phyloP scores from a whole-genome alignment of 78 protist genomes.

The Chrysochromulina parva region DNA sequence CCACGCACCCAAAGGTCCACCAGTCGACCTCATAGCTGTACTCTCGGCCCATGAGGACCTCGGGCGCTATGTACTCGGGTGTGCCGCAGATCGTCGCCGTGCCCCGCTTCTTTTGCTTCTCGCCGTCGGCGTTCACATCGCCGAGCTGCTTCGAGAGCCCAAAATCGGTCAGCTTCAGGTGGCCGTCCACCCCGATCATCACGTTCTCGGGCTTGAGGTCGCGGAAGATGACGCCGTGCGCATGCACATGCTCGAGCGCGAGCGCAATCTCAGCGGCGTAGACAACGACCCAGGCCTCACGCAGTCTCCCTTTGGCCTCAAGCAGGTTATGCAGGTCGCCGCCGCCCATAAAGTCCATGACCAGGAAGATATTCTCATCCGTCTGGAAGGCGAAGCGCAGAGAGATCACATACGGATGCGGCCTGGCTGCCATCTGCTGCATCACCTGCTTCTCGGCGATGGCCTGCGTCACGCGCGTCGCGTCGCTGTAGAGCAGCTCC shows the following conservation, averaged over 20 bases:
- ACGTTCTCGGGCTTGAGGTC: constrained; percentile 28
- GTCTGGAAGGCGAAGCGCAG: neutral
- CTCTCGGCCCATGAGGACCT: neutral
- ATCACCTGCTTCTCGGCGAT: neutral
- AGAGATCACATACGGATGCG: neutral
- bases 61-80: neutral
- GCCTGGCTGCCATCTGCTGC: neutral
- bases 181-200: neutral
- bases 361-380: neutral
- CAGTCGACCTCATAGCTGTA: neutral
- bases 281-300: neutral
- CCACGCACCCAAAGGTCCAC: neutral
- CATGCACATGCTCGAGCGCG: neutral
- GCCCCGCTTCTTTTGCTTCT: neutral
- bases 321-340: neutral
- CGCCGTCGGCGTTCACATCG: neutral
- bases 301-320: neutral
- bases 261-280: neutral
- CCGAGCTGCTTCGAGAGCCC: neutral
- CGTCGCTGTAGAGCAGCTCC: neutral
- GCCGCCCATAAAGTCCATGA: neutral
- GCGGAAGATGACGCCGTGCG: neutral
- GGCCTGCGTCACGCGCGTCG: neutral
- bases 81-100: neutral
- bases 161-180: neutral